Conservation (phyloP, 129 eudicot genomes). For the Lactuca sativa region DNA sequence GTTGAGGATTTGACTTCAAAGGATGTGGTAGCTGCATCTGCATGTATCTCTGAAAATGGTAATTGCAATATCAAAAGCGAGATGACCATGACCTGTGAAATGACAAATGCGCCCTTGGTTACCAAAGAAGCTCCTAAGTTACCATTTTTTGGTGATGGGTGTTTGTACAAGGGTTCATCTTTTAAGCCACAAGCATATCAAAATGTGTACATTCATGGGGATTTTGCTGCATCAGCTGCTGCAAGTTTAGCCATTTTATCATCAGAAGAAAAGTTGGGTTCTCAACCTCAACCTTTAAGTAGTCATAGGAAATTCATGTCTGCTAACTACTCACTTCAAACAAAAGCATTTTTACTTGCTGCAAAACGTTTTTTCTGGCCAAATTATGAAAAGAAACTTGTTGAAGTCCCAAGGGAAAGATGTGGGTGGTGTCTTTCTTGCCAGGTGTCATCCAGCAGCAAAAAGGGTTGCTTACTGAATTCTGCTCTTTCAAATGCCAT, state of each 20-base stretch:
- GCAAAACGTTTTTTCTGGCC: conserved; percentile 91
- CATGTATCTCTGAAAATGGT: conserved; percentile 25
- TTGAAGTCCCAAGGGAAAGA: conserved; percentile 92
- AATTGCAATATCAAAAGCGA: conserved; percentile 18
- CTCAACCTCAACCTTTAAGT: conserved; percentile 47
- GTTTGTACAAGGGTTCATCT: conserved; percentile 65
- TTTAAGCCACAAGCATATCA: conserved; percentile 55
- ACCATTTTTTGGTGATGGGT: conserved; percentile 21
- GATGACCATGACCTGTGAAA: conserved; percentile 11
- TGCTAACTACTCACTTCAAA: conserved; percentile 66
- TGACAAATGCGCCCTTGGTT: conserved; percentile 22
- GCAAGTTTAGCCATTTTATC: conserved; percentile 69
- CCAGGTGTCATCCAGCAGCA: conserved; percentile 62
- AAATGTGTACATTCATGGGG: conserved; percentile 78
- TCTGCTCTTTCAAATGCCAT: conserved; percentile 84
- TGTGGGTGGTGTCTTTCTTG: conserved; percentile 96
- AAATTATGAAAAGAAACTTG: conserved; percentile 75
- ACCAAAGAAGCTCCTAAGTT: conserved; percentile 20
- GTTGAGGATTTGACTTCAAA: conserved; percentile 29
- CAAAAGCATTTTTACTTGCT: conserved; percentile 76
- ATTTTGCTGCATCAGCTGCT: conserved; percentile 95
- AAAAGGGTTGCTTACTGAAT: conserved; percentile 86
- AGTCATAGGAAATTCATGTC: conserved; percentile 52
- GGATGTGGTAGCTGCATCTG: conserved; percentile 22
- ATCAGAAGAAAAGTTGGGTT: conserved; percentile 60